These are phyloP conservation scores for Aspergillus egyptiacus DNA, from an alignment of 495 filamentous ascomycete genomes.

Conservation along the genomic window DNA sequence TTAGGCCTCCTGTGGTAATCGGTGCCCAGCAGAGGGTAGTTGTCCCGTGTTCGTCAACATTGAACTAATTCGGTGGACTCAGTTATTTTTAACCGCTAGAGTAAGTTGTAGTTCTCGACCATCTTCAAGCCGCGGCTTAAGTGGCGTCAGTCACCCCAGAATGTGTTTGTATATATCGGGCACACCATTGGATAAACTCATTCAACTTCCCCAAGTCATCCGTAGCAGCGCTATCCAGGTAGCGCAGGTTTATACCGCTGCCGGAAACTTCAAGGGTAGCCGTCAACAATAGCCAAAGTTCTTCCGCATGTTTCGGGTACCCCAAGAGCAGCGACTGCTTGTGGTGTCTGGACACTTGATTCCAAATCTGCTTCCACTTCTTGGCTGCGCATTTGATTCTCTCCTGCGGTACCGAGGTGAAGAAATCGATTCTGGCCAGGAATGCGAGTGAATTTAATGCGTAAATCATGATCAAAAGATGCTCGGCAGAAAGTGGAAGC, in stretches of 20 bases:
- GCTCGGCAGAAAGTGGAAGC: slow-evolving; percentile 27
- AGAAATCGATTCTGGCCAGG: slow-evolving; percentile 24
- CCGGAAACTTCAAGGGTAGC: slow-evolving; percentile 24
- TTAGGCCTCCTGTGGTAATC: too few species aligned
- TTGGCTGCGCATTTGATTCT: slow-evolving; percentile 27
- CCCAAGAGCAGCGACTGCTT: slow-evolving; percentile 27
- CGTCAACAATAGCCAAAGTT: slow-evolving; percentile 35
- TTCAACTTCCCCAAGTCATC: slow-evolving; percentile 36
- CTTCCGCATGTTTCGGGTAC: slow-evolving; percentile 37
- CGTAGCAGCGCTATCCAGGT: slow-evolving; percentile 31
- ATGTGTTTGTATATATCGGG: background rate
- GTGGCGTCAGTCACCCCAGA: background rate
- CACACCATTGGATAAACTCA: slow-evolving; percentile 33
- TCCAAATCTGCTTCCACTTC: slow-evolving; percentile 36
- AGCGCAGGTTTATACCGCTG: slow-evolving; percentile 17
- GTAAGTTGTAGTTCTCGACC: too few species aligned
- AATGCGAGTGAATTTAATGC: slow-evolving; percentile 33
- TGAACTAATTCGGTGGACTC: too few species aligned
- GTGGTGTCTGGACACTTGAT: slow-evolving; percentile 20
- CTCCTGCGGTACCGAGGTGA: slow-evolving; percentile 24
- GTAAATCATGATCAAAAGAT: slow-evolving; percentile 35
- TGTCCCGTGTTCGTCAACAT: too few species aligned
- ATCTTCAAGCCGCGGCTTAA: background rate
- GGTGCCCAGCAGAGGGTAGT: too few species aligned
- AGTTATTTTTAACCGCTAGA: too few species aligned